Conservation (phyloP, 371 early-diverging fungal genomes). For the Vairimorpha necatrix region DNA sequence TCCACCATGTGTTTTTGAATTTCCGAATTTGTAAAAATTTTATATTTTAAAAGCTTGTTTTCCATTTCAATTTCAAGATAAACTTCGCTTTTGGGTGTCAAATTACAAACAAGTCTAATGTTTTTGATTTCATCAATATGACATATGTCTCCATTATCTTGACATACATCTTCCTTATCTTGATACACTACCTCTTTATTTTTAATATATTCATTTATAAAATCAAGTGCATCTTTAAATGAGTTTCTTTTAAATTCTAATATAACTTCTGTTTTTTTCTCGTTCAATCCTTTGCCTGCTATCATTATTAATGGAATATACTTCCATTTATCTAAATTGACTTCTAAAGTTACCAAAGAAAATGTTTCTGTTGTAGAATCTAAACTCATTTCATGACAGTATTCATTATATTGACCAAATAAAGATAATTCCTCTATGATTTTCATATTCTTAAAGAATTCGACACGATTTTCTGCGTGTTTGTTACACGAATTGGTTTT, state of each 20-base stretch:
- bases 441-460: conserved; percentile 5
- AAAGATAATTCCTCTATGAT: conserved; percentile 17
- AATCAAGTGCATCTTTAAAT: background rate
- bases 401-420: conserved; percentile 60
- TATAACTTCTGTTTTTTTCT: conserved; percentile 51
- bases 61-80: conserved; percentile 26
- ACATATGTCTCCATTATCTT: background rate
- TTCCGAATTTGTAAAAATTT: background rate
- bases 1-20: conserved; percentile 9
- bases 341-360: conserved; percentile 14
- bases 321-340: conserved; percentile 37
- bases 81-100: conserved; percentile 34
- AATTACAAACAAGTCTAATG: conserved; percentile 28
- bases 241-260: conserved; percentile 27
- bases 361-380: conserved; percentile 59
- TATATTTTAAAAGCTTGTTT: background rate
- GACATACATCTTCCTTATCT: no score
- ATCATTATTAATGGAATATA: conserved; percentile 48
- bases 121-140: conserved; percentile 1
- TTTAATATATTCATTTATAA: no score
- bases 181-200: no score
- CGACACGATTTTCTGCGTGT: conserved; percentile 13
- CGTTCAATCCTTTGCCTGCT: conserved; percentile 61
- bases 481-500: conserved; percentile 5
- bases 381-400: conserved; percentile 38